Evolutionary conservation across 495 filamentous ascomycete species (phyloP).

Genomic region (Aspergillus avenaceus): DNA sequence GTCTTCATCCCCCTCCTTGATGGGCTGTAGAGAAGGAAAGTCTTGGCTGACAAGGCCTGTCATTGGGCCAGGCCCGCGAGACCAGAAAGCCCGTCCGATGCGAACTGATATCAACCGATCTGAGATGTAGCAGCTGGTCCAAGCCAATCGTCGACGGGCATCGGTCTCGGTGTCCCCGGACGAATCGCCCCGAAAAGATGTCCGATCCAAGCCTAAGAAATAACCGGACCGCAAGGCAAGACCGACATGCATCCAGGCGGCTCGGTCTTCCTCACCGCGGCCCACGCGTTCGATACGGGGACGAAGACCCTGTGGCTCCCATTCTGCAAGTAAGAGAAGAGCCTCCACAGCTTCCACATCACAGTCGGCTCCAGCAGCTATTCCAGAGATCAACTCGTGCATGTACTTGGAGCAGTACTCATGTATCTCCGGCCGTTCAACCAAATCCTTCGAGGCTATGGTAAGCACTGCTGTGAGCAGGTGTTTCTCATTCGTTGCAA

Average conservation of each 20-base stretch:
- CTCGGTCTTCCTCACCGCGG: constrained; percentile 61
- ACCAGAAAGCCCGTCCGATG: constrained; percentile 63
- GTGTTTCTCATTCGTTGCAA: constrained; percentile 51
- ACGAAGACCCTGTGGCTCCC: constrained; percentile 57
- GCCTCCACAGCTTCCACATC: constrained; percentile 63
- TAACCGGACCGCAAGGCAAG: constrained; percentile 61
- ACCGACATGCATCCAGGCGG: constrained; percentile 67
- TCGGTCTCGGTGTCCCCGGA: constrained; percentile 47
- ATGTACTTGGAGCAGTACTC: constrained; percentile 60
- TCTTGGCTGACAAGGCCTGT: constrained; percentile 57
- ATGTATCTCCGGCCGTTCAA: constrained; percentile 52
- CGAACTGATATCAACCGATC: constrained; percentile 62
- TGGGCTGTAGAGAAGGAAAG: constrained; percentile 55
- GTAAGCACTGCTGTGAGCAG: constrained; percentile 60
- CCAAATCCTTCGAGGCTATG: constrained; percentile 58
- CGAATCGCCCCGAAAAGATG: constrained; percentile 48
- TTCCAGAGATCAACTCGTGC: constrained; percentile 56
- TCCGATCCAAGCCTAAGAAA: constrained; percentile 56
- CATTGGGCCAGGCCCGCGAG: constrained; percentile 59
- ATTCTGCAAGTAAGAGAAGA: constrained; percentile 58
- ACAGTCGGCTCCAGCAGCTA: constrained; percentile 56
- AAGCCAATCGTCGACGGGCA: constrained; percentile 54
- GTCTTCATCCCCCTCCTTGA: constrained; percentile 52
- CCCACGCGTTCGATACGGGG: constrained; percentile 51
- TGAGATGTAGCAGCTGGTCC: constrained; percentile 63